phyloP scores from a whole-genome alignment of 1,284 basidiomycete genomes.

The Cutaneotrichosporon sp. region DNA sequence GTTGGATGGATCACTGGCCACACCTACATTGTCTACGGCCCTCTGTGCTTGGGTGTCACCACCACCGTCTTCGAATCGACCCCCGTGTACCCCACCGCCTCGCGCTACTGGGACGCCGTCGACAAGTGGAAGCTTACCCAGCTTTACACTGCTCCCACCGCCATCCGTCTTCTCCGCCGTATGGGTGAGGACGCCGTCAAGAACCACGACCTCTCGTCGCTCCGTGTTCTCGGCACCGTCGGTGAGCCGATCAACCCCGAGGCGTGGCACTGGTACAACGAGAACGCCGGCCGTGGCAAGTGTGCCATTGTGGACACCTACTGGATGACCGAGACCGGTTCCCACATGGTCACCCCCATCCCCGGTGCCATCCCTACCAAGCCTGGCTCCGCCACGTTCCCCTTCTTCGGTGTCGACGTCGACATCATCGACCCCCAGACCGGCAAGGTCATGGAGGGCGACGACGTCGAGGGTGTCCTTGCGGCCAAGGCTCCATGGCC shows the following conservation, averaged over 20 bases:
- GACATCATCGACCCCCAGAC: slow-evolving; percentile 72
- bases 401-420: slow-evolving; percentile 93
- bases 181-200: slow-evolving; percentile 84
- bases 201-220: slow-evolving; percentile 71
- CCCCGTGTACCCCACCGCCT: slow-evolving; percentile 91
- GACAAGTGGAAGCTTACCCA: slow-evolving; percentile 90
- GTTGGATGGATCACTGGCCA: slow-evolving; percentile 99
- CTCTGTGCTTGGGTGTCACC: slow-evolving; percentile 76
- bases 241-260: slow-evolving; percentile 99
- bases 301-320: slow-evolving; percentile 96
- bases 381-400: slow-evolving; percentile 92
- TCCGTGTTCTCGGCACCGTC: slow-evolving; percentile 86
- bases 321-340: slow-evolving; percentile 98
- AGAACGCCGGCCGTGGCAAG: slow-evolving; percentile 80
- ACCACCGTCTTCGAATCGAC: slow-evolving; percentile 96
- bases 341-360: slow-evolving; percentile 89
- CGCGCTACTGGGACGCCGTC: slow-evolving; percentile 95
- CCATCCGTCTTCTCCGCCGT: slow-evolving; percentile 81
- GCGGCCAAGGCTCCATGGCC: slow-evolving; percentile 88
- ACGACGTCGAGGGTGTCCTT: slow-evolving; percentile 86
- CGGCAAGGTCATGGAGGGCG: slow-evolving; percentile 65
- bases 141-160: slow-evolving; percentile 86
- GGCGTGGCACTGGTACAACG: slow-evolving; percentile 96
- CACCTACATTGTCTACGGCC: slow-evolving; percentile 96
- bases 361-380: slow-evolving; percentile 94